Evolutionary conservation across 176 grass and related monocot genomes (phyloP), one percentile per base, ranked within the genome.

Genomic region (Aegilops speltoides): DNA sequence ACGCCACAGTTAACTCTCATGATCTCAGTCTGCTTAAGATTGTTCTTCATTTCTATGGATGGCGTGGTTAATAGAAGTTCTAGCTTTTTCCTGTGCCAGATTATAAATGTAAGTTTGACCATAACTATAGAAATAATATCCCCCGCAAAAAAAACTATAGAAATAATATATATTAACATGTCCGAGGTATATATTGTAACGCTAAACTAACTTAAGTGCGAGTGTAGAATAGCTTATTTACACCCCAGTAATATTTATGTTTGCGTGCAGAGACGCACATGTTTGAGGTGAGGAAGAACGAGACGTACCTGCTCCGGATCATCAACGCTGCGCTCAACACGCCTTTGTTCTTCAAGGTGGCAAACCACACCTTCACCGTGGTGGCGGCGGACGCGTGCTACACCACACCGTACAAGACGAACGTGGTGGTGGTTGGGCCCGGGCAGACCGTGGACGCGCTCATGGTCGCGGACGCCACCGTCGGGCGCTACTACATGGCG

Each of bases 361-460:
- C 94, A 1, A 40, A 68, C 16, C 94, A 95, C 84, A 61, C 23
- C 32, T 87, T 95, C 84, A 93, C 91, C 9, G 94, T 95, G 4
- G 94, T 95, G 3, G 89, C 50, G 11, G 76, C 64, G 2, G 94
- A 95, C 66, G 94, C 94, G 8, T 65, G 78, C 76, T 95, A 95
- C 87, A 93, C 94, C 70, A 73, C 61, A 10, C 94, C 94, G 16
- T 95, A 95, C 41, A 8, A 72, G 36, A 95, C 94, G 0, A 82
- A 89, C 77, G 89, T 86, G 20, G 70, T 95, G n/a, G 86, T 90
- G 24, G n/a, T 87, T 32, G 61, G 79, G 25, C 88, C 93, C 0
- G 93, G 93, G 9, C 93, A 95, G 83, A 95, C 93, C 16, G 90
- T 95, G 5, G 93, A 95, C 50, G 93, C 90, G 10, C 68, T 95